A percentile compares a stretch with the other conserved stretches of the same genome.
Evolutionary conservation across 495 filamentous ascomycete genomes (phyloP).

Genomic region (Aspergillus affinis): DNA sequence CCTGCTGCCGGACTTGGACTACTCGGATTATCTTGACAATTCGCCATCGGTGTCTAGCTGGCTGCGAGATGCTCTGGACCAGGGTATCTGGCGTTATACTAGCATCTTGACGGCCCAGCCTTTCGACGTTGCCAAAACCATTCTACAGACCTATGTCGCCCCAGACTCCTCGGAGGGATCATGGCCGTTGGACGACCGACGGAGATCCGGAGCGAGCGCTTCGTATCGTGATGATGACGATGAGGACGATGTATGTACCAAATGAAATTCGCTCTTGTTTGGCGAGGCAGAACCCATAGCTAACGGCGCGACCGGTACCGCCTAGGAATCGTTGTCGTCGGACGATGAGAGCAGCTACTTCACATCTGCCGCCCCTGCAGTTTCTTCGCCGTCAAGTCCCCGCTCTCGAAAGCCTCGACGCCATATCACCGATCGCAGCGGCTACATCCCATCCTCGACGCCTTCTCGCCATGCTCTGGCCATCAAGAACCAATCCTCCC

Average conservation of each 20-base stretch:
- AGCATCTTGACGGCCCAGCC: conserved; percentile 85
- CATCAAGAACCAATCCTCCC: conserved; percentile 67
- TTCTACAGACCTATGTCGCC: conserved; percentile 74
- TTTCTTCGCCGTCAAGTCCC: conserved; percentile 55
- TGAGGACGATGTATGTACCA: conserved; percentile 30
- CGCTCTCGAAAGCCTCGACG: conserved; percentile 42
- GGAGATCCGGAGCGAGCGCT: conserved; percentile 28
- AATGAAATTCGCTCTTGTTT: background rate
- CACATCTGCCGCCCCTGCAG: conserved; percentile 64
- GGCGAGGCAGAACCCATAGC: conserved; percentile 7
- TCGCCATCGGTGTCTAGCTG: conserved; percentile 72
- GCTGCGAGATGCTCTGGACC: conserved; percentile 70
- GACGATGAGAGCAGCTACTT: conserved; percentile 90
- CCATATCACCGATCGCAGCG: conserved; percentile 51
- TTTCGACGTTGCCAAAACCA: conserved; percentile 93
- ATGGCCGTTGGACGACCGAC: conserved; percentile 23
- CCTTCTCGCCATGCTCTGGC: conserved; percentile 60
- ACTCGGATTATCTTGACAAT: conserved; percentile 80
- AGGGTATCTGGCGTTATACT: conserved; percentile 82
- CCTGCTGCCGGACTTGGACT: conserved; percentile 84
- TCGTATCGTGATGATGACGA: conserved; percentile 34
- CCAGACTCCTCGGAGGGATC: conserved; percentile 37
- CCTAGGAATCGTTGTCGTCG: conserved; percentile 49
- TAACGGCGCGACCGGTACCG: conserved; percentile 8
- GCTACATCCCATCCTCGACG: conserved; percentile 46